Conservation (phyloP, 345 rosid genomes). For the Abelmoschus esculentus region DNA sequence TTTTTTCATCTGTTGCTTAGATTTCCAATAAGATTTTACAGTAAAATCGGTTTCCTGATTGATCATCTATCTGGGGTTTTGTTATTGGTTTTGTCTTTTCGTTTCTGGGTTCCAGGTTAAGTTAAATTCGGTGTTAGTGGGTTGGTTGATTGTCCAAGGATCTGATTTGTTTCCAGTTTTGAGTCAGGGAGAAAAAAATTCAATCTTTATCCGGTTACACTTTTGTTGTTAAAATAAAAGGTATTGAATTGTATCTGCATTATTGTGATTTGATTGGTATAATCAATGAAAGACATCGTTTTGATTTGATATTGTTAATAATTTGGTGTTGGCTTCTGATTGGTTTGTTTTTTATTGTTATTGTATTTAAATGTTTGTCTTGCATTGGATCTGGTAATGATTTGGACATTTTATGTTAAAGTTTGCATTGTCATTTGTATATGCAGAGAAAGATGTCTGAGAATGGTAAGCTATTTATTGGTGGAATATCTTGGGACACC, state of each 20-base stretch:
- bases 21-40: neutral
- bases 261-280: constrained; percentile 13
- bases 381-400: constrained; percentile 28
- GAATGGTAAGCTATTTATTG: constrained; percentile 58
- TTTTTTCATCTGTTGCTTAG: constrained; percentile 26
- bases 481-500: constrained; percentile 99
- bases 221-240: constrained; percentile 29
- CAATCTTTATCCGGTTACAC: constrained; percentile 21
- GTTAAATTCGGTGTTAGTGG: constrained; percentile 17
- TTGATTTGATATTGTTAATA: constrained; percentile 8
- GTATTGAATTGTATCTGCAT: constrained; percentile 18
- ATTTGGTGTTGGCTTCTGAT: neutral
- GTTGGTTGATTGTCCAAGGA: constrained; percentile 38
- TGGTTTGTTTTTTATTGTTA: neutral
- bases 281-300: neutral
- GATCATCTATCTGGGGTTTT: constrained; percentile 20
- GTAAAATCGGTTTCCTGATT: constrained; percentile 18
- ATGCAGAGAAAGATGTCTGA: constrained; percentile 77
- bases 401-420: constrained; percentile 4
- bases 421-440: neutral
- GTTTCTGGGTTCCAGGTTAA: constrained; percentile 24
- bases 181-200: constrained; percentile 24
- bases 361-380: constrained; percentile 8
- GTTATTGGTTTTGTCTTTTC: neutral
- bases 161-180: constrained; percentile 41